Base-by-base conservation (phyloP, 2,329 filamentous ascomycete species). In the Calonectria pseudoreteaudii region DNA sequence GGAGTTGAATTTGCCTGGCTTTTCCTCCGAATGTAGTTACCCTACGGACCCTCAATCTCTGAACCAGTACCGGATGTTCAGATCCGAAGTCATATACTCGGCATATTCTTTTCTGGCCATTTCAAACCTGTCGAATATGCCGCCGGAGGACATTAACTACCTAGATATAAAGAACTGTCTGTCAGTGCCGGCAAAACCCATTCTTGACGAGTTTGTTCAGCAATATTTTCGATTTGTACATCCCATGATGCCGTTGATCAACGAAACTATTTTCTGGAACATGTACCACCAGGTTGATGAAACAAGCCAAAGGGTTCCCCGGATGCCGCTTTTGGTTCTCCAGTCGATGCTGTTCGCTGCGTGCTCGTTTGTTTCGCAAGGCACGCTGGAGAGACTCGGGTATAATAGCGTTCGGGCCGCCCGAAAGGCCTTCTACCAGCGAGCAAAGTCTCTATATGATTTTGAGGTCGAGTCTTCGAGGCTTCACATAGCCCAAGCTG, bases 221-320 rank as follows among this genome's bases (percentile, higher is more conserved):
- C 85, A 88, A 64, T 88, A 87, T 74, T 88, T 88, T 70, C 78
- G 87, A 16, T 86, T 87, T 68, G 85, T 88, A n/a, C 87, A 88
- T 69, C 86, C 86, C 1, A 75, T 87, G 36, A 79, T 87, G 36
- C 86, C 86, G 0, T 78, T 88, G 28, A 74, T 88, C 34, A 84
- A 87, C 65, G 86, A 90, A 77, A 86, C 86, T 0, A 83, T 87
- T 50, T 74, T 78, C 50, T 78, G 75, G 76, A 66, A 73, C 20
- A 66, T 72, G 41, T 78, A 78, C 36, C 49, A 26, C 9, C 52
- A 47, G 7, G 34, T 79, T 4, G 75, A 74, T 26, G 80, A 81
- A 13, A 18, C 20, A 26, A 41, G n/a, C n/a, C 20, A 34, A 26
- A 30, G 7, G 30, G 31, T 26, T 13, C 60, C 26, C 11, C 60